Percentiles rank a stretch among this genome's conserved stretches.
phyloP scores from a whole-genome alignment of 768 basidiomycete genomes.

The Cubamyces sp. region DNA sequence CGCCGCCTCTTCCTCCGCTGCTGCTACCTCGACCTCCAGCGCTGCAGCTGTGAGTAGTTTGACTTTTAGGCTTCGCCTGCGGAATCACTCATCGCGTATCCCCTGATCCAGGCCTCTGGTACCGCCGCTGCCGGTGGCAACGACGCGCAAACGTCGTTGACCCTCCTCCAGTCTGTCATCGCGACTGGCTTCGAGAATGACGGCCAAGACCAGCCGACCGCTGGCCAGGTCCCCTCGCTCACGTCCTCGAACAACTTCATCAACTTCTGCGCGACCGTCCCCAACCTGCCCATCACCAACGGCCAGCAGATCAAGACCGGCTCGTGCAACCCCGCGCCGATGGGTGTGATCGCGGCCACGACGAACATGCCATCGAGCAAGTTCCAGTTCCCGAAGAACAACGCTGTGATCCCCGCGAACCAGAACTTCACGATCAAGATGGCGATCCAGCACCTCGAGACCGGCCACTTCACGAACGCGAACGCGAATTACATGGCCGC shows the following conservation, averaged over 20 bases:
- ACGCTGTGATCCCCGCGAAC: conserved; percentile 49
- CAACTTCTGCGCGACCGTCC: conserved; percentile 52
- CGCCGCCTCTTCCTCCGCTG: neutral
- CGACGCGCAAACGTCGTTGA: conserved; percentile 29
- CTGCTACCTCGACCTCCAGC: conserved; percentile 8
- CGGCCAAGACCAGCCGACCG: conserved; percentile 46
- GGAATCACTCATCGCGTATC: neutral
- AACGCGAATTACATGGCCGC: conserved; percentile 55
- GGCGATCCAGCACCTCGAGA: conserved; percentile 47
- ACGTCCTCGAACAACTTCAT: conserved; percentile 69
- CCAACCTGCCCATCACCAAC: conserved; percentile 48
- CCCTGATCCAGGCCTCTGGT: conserved; percentile 23
- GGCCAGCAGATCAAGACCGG: conserved; percentile 46
- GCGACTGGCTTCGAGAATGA: conserved; percentile 50
- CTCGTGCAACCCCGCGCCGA: conserved; percentile 65
- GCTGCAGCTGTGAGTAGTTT: conserved; percentile 37
- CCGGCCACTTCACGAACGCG: conserved; percentile 66
- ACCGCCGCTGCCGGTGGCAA: conserved; percentile 3
- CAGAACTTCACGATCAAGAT: conserved; percentile 58
- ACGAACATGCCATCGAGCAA: conserved; percentile 59
- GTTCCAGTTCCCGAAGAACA: conserved; percentile 54
- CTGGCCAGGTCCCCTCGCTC: conserved; percentile 54
- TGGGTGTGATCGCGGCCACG: conserved; percentile 61
- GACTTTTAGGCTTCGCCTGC: neutral
- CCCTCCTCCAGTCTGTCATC: conserved; percentile 51